Conservation (phyloP, 805 yeast genomes). For the Yamadazyma paraphyllophila region DNA sequence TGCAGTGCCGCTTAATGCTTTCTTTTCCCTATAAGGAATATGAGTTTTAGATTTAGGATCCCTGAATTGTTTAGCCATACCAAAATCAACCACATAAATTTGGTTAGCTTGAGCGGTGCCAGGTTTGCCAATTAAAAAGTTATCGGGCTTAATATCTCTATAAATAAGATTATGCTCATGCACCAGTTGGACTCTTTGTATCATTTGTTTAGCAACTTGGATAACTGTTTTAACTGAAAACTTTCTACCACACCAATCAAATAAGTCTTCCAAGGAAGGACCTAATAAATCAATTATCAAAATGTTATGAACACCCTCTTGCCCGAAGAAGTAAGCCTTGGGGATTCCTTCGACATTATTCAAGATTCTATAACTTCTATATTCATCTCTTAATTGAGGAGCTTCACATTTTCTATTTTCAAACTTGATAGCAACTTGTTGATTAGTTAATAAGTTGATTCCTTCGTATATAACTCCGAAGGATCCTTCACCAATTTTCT, state of each 20-base stretch:
- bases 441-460: conserved; percentile 62
- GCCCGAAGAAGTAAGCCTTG: conserved; percentile 82
- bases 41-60: conserved; percentile 79
- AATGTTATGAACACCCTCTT: conserved; percentile 78
- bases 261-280: conserved; percentile 78
- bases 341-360: conserved; percentile 73
- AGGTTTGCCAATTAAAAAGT: conserved; percentile 68
- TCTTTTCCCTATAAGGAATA: conserved; percentile 78
- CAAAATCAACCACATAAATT: conserved; percentile 76
- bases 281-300: conserved; percentile 75
- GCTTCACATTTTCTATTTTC: conserved; percentile 81
- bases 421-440: conserved; percentile 72
- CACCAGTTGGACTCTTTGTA: conserved; percentile 64
- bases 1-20: conserved; percentile 81
- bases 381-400: conserved; percentile 80
- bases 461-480: conserved; percentile 86
- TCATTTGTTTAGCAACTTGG: conserved; percentile 76
- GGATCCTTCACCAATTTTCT: conserved; percentile 85
- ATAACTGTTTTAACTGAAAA: conserved; percentile 72
- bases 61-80: conserved; percentile 84
- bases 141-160: conserved; percentile 83
- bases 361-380: conserved; percentile 70
- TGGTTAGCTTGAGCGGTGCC: conserved; percentile 60
- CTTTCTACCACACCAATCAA: conserved; percentile 84
- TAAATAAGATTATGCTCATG: conserved; percentile 77